Evolutionary conservation across 148 eudicot genomes (phyloP), one percentile per base, ranked within the genome.

Genomic region (Fagopyrum homotropicum): DNA sequence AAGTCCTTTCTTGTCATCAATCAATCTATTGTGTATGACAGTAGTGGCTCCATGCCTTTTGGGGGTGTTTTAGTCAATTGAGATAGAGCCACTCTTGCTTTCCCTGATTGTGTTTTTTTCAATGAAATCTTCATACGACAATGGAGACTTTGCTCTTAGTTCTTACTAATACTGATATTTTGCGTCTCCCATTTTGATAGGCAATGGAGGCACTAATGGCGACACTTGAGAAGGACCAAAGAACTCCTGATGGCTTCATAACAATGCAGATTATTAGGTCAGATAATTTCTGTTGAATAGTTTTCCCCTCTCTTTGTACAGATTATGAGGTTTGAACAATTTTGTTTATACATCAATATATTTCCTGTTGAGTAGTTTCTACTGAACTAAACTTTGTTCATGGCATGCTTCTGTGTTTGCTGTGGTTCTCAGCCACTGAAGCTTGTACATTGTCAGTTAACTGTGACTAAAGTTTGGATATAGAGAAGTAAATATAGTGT

Each of bases 261-360:
- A 74, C 82, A 40, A 75, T 90, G 82, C 97, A 94, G 76, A 77
- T 84, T 51, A 88, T 94, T 88, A 94, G 98, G 98, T 89, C 81
- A 77, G 69, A 6, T 2, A 15, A 29, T 43, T 54, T 29, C 72
- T 43, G 8, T 10, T 69, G 15, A 72, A 72, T 29, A 63, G n/a
- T 63, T 10, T 49, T 16, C 4, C 29, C 63, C 9, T 19, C 17
- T 22, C 2, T 6, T 4, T 57, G 63, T 19, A 8, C 29, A 57
- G 63, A 19, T 57, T 57, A 19, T 17, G 11, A 57, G 63, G 63
- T 17, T 56, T 56, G 61, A 17, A 69, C 46, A 4, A 40, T 69
- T 43, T 43, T 69, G 48, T 16, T 43, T 40, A 43, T 69, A 7
- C 12, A 55, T 15, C 17, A 55, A 49, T 49, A 49, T 49, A 8